These are phyloP conservation scores for Cinnamomum chago DNA, from an alignment of 164 flowering plant genomes.

Conservation along the genomic window DNA sequence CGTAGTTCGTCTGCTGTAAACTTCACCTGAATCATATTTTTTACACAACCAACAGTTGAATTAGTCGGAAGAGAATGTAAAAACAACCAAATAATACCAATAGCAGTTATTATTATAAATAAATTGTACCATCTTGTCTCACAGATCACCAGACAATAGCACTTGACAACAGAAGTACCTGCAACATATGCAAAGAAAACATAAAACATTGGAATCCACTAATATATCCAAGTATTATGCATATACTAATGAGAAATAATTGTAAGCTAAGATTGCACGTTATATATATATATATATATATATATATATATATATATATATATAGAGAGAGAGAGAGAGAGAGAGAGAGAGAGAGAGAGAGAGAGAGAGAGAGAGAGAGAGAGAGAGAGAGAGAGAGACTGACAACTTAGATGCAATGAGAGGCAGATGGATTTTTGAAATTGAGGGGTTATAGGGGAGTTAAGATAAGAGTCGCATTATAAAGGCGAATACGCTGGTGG, in stretches of 20 bases:
- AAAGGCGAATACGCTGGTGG: too few species aligned
- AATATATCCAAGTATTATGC: not conserved
- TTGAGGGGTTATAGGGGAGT: too few species aligned
- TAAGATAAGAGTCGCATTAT: too few species aligned
- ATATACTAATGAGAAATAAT: not conserved
- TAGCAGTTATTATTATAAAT: not conserved
- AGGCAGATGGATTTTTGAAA: too few species aligned
- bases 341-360: too few species aligned
- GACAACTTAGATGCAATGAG: too few species aligned
- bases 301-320: too few species aligned
- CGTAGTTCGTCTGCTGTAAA: conserved; percentile 31
- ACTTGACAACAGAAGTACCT: not conserved
- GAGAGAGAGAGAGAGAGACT: not conserved
- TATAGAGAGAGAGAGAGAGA: too few species aligned
- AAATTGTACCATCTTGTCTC: conserved; percentile 13
- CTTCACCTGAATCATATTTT: conserved; percentile 25
- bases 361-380: too few species aligned
- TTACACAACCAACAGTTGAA: not conserved
- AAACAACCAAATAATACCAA: not conserved
- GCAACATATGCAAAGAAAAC: not conserved
- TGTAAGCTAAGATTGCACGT: too few species aligned
- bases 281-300: too few species aligned
- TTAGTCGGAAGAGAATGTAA: not conserved
- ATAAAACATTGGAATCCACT: too few species aligned
- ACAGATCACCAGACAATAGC: not conserved